Percentiles rank a stretch among this genome's conserved stretches.
Evolutionary conservation across 2,329 filamentous ascomycete species (phyloP).

Genomic region (Penicillium capsulatum): DNA sequence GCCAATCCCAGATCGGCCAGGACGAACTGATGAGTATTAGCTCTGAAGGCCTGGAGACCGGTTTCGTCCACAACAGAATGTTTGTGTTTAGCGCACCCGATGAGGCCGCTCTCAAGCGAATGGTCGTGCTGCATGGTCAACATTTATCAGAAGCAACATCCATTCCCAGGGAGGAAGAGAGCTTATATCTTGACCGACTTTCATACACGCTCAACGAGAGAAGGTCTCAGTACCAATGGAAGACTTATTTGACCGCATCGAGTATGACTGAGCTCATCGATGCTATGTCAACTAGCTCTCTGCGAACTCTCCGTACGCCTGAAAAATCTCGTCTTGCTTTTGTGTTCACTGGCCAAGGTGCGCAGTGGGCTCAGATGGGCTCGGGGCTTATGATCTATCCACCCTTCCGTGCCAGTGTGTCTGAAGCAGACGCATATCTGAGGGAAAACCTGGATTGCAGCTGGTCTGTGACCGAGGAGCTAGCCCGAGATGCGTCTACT

Average conservation of each 20-base stretch:
- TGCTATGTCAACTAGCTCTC: not conserved
- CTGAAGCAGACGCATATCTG: slow-evolving; percentile 2
- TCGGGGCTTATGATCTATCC: slow-evolving; percentile 1
- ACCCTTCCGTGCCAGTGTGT: slow-evolving; percentile 1
- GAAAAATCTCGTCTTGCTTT: slow-evolving; percentile 3
- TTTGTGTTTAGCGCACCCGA: no score
- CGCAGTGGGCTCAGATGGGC: slow-evolving; percentile 19
- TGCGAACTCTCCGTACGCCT: not conserved
- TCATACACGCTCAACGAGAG: no score
- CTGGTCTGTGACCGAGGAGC: slow-evolving; percentile 11
- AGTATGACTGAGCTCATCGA: not conserved
- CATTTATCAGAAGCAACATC: no score
- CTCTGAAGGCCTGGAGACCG: not conserved
- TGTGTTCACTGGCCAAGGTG: slow-evolving; percentile 23
- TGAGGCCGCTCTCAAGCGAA: no score
- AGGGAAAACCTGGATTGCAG: not conserved
- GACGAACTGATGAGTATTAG: not conserved
- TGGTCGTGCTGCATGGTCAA: no score
- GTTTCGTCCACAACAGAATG: no score
- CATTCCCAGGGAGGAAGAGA: no score
- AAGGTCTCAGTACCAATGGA: no score
- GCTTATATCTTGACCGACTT: no score
- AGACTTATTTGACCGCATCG: no score
- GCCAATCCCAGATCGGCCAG: slow-evolving; percentile 2
- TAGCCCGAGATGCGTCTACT: slow-evolving; percentile 8